Evolutionary conservation across 495 filamentous ascomycete species (phyloP).

Genomic region (Cercophora newfieldiana): DNA sequence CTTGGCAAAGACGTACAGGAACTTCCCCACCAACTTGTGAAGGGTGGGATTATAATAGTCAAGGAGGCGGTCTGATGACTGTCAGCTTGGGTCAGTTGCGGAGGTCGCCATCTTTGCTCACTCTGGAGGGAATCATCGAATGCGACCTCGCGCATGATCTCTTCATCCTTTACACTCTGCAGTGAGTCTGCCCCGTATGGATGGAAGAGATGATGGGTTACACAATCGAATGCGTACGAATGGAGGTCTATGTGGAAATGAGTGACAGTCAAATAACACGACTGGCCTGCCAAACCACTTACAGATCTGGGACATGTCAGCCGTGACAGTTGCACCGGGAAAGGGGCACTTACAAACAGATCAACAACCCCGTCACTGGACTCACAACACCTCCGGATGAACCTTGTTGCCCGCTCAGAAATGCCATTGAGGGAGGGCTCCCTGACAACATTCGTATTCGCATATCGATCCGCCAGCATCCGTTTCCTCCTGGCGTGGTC

Average conservation of each 20-base stretch:
- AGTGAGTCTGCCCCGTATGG: constrained; percentile 61
- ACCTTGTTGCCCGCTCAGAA: constrained; percentile 51
- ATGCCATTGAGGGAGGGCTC: constrained; percentile 54
- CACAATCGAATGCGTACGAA: constrained; percentile 66
- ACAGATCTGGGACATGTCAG: constrained; percentile 21
- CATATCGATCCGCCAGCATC: constrained; percentile 62
- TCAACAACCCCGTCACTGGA: constrained; percentile 49
- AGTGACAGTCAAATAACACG: not conserved
- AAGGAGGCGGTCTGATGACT: constrained; percentile 42
- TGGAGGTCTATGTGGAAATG: constrained; percentile 42
- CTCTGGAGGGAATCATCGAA: constrained; percentile 65
- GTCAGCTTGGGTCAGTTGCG: not conserved
- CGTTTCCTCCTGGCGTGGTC: constrained; percentile 62
- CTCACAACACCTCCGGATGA: constrained; percentile 50
- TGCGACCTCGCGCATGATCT: constrained; percentile 64
- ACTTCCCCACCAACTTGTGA: constrained; percentile 38
- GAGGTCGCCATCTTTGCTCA: constrained; percentile 30
- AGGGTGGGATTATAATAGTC: constrained; percentile 42
- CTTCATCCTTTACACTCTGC: constrained; percentile 47
- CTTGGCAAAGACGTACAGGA: constrained; percentile 44
- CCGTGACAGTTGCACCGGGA: not conserved
- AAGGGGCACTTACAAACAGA: constrained; percentile 51
- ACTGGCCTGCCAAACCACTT: constrained; percentile 3
- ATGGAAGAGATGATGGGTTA: constrained; percentile 65
- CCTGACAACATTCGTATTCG: constrained; percentile 64